Evolutionary conservation across 1,284 basidiomycete genomes (phyloP), one percentile per base, ranked within the genome.

Genomic region (Malassezia dermatis): DNA sequence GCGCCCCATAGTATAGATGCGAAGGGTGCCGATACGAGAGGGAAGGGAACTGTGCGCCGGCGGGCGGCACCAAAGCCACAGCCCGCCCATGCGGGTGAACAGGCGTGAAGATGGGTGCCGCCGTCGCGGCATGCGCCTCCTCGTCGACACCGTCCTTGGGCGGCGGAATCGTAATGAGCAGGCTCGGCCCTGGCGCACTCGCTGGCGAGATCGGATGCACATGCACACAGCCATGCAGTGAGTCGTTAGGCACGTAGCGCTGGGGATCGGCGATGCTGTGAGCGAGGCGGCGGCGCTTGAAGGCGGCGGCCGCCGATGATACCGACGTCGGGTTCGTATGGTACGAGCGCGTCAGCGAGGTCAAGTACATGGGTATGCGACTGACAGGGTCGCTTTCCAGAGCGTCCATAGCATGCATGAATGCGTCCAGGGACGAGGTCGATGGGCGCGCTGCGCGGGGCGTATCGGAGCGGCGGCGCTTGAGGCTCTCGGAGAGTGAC

Each of bases 191-290:
- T 0, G 69, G 69, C 13, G 48, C 57, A 39, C 63, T 66, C 3
- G 69, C 59, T 1, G 63, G 45, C 41, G 64, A 48, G 2, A 64
- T 51, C 17, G 69, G 69, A 23, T 64, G 60, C 11, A 60, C 66
- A 34, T 58, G 28, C 12, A 70, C 64, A 13, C 62, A 60, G 3
- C 63, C 69, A 28, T 67, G 66, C 43, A 71, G 43, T 42, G 64
- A 69, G 51, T 71, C 69, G 48, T 59, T 62, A 3, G 69, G 69
- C 27, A 58, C 46, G 24, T 63, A 71, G 7, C 66, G 61, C 28
- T 53, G 54, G n/a, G 66, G 55, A 42, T 71, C 68, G 2, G 66
- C 64, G 31, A 71, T 26, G 11, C 60, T 54, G 31, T 61, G 60
- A 15, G 69, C 69, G n/a, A 71, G 46, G 23, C 62, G 49, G 4